Evolutionary conservation across 2,329 filamentous ascomycete species (phyloP).

Genomic region (Fulvia fulva): DNA sequence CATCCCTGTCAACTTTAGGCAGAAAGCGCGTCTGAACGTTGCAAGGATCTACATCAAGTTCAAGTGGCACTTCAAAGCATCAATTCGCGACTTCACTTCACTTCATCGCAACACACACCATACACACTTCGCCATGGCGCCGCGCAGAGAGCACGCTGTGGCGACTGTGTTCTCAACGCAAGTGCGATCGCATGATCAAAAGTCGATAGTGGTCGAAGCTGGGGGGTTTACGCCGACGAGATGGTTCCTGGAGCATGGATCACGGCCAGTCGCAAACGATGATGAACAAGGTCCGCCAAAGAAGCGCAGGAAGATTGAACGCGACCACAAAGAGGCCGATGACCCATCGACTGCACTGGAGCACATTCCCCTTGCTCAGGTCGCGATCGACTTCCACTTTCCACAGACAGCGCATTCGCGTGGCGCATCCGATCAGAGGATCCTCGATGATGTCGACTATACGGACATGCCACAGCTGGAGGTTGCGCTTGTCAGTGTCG

Average conservation of each 20-base stretch:
- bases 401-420: constrained; percentile 17
- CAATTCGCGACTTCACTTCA: not conserved
- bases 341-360: not conserved
- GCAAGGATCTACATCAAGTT: not conserved
- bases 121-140: constrained; percentile 14
- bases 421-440: constrained; percentile 4
- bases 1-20: not conserved
- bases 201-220: constrained; percentile 30
- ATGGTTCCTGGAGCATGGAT: constrained; percentile 30
- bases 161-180: constrained; percentile 26
- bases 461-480: constrained; percentile 11
- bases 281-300: constrained; percentile 20
- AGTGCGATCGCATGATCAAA: constrained; percentile 25
- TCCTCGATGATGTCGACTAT: constrained; percentile 24
- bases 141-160: constrained; percentile 19
- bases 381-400: constrained; percentile 30
- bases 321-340: not conserved
- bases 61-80: not conserved
- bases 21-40: not conserved
- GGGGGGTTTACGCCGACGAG: constrained; percentile 29
- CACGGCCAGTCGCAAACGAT: constrained; percentile 11
- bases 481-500: constrained; percentile 21
- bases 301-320: constrained; percentile 22
- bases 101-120: not conserved
- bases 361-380: constrained; percentile 24